Evolutionary conservation across 1,139 yeast genomes (phyloP), one percentile per base, ranked within the genome.

Genomic region (Kodamaea fungicola): DNA sequence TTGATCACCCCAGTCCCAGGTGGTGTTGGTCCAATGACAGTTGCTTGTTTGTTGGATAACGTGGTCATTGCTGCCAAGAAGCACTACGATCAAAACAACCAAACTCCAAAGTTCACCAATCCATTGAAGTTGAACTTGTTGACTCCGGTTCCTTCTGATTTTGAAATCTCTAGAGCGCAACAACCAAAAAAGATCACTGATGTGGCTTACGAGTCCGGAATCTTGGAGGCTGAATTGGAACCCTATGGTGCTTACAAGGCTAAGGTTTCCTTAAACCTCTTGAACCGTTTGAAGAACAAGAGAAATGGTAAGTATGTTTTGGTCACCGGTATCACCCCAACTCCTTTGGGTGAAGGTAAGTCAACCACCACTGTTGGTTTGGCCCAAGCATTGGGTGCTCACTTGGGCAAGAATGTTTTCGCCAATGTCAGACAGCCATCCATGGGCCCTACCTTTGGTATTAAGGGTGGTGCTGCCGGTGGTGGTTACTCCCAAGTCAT

Each of bases 1-100:
- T 72, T 74, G 55, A 76, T 92, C 56, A 92, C 98, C 19, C 98
- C 98, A 22, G 99, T 92, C 41, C 99, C 98, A 35, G 99, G 99
- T 57, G 98, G 98, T 49, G 98, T 92, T 43, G 98, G 98, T 37
- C 99, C 98, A 52, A 92, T 92, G 97, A 92, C 99, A 8, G 97
- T 92, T 37, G 97, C 97, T 35, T 87, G 89, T 85, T 76, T 92
- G 42, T 78, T 90, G 61, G 85, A 85, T 56, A 92, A 92, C 59
- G 96, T 90, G 24, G 76, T 86, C 30, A 67, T 74, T 43, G 88
- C 97, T 32, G 97, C 97, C 28, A 78, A 84, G 54, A 59, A 59
- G 35, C 78, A 75, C 53, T 65, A 67, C 44, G 49, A 53, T 12
- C 60, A 67, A 40, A 66, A 69, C 49, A 70, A 71, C 49, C 68